Conservation (phyloP, 352 stramenopile species). For the Phytophthora cactorum region DNA sequence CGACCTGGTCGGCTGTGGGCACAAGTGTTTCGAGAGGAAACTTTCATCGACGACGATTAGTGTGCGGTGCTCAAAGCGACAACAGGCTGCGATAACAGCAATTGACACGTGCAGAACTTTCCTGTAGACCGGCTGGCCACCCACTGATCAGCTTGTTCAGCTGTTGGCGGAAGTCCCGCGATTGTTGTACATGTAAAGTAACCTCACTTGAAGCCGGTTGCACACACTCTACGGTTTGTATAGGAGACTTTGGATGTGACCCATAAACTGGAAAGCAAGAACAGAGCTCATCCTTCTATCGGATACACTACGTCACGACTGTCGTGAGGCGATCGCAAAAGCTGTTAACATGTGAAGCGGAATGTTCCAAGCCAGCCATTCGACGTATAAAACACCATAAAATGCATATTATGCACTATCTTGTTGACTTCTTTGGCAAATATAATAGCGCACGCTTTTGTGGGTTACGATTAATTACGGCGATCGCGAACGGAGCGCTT, state of each 20-base stretch:
- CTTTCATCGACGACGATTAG: too few relatives aligned
- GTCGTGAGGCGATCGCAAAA: too few relatives aligned
- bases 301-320: too few relatives aligned
- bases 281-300: constrained; percentile 7
- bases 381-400: too few relatives aligned
- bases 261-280: constrained; percentile 16
- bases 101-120: constrained; percentile 3
- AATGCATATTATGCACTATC: too few relatives aligned
- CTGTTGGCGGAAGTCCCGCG: constrained; percentile 1
- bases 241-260: constrained; percentile 16
- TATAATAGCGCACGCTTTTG: too few relatives aligned
- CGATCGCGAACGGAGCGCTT: too few relatives aligned
- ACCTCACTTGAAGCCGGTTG: not conserved
- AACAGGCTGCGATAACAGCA: constrained; percentile 2
- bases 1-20: constrained; percentile 10
- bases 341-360: too few relatives aligned
- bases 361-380: too few relatives aligned
- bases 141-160: constrained; percentile 13
- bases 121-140: constrained; percentile 6
- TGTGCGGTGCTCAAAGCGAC: not conserved
- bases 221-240: constrained; percentile 12
- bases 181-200: not conserved
- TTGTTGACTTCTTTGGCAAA: too few relatives aligned
- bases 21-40: not conserved
- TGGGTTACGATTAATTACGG: too few relatives aligned